Evolutionary conservation across 2,329 filamentous ascomycete genomes (phyloP), one percentile per base, ranked within the genome.

Genomic region (Myrmaecium sp.): DNA sequence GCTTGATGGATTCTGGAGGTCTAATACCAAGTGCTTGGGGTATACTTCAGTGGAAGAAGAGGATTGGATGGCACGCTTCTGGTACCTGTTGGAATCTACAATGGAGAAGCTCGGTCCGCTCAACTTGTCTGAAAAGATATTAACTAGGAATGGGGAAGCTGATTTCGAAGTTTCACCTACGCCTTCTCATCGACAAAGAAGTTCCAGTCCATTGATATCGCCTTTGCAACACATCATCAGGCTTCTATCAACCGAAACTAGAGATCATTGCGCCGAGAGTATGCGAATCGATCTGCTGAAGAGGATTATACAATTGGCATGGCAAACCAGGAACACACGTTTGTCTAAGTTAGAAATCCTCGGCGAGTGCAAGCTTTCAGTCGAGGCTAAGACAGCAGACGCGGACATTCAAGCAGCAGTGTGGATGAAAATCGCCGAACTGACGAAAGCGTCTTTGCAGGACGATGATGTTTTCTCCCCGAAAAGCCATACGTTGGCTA

Each of bases 1-100:
- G 13, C 54, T 93, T 5, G 66, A 70, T 25, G 68, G 64, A 14
- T 49, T 84, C 3, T 92, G 83, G 81, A n/a, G n/a, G n/a, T n/a
- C n/a, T n/a, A n/a, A n/a, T n/a, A n/a, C n/a, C n/a, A n/a, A n/a
- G n/a, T n/a, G n/a, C n/a, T n/a, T n/a, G n/a, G n/a, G n/a, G n/a
- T n/a, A n/a, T n/a, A 58, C 58, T 11, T 41, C 49, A 18, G 28
- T 50, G 5, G 46, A 3, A 28, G 47, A 49, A 18, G 43, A 49
- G 16, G 50, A 54, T 17, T 62, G 61, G 46, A 57, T 59, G 14
- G 51, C 57, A 14, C 57, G 59, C 17, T 64, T 67, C 34, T 47
- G 51, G 11, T 64, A 62, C 29, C 38, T 75, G 9, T 46, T 64
- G 5, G 53, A 55, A 24, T 57, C 51, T n/a, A 57, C 64, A 10